Base-by-base conservation (phyloP, 2,329 filamentous ascomycete species). In the Pseudocercospora ulei region DNA sequence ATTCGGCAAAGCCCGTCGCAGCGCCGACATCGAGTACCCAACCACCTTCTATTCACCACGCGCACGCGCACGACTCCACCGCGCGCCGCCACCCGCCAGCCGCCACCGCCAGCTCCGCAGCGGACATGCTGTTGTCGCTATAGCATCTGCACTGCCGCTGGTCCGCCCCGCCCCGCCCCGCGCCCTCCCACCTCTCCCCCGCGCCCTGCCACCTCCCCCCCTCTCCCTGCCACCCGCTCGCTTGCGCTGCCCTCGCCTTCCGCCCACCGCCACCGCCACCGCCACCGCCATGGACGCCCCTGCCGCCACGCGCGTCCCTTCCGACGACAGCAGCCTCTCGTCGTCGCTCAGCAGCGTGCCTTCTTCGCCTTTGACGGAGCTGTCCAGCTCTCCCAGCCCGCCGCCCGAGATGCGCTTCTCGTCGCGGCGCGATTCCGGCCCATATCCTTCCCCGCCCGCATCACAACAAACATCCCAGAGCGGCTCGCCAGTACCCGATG, bases 381-480 rank as follows among this genome's bases (percentile, higher is more conserved):
- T 48, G 5, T 44, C 40, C 4, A 39, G 33, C 23, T 44, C 47
- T 5, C 43, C 49, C 7, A 37, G 43, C 12, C 42, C 49, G 14
- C 48, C 48, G 11, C 41, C 45, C 26, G 45, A 44, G 16, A 46
- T 44, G 42, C 31, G 41, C 25, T 42, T 26, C 36, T 50, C 44
- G 38, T 46, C 51, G 44, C 52, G 52, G 29, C 43, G 33, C 25
- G 43, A 41, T 55, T 65, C 63, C 29, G 56, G 59, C 28, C 56
- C 53, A 60, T 62, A 58, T 61, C 64, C 35, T 50, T 57, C 58
- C 24, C 59, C 60, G 18, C 55, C 57, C 18, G 61, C 64, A 8
- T 69, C 66, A 16, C 64, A 66, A 45, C 60, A 64, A 38, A 65
- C 64, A 12, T 69, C 66, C 16, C 58, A 64, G 38, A 64, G 59